Evolutionary conservation across 352 stramenopile species (phyloP), one percentile per base, ranked within the genome.

Genomic region (Saprolegnia diclina): DNA sequence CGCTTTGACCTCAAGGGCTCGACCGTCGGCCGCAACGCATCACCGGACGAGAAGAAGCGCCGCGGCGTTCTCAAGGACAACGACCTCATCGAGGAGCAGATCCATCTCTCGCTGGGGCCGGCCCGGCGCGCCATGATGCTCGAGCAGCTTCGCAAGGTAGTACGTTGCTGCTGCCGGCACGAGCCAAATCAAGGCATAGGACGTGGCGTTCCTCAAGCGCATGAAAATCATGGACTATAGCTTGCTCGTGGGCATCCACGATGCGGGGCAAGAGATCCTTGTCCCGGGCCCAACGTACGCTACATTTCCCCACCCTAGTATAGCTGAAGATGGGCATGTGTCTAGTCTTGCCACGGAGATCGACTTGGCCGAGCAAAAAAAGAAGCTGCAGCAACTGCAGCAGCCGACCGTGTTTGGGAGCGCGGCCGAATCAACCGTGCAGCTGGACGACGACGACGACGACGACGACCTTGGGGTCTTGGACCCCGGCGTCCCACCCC

Each of bases 181-280:
- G n/a, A n/a, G n/a, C n/a, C n/a, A n/a, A n/a, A n/a, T n/a, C n/a
- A n/a, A n/a, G n/a, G n/a, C n/a, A 35, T 72, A 74, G 26, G 92
- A 98, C 67, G 84, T 94, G 10, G 78, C 94, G 59, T 98, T 97
- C 61, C 80, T 98, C 18, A 86, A 92, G 71, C 71, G 79, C 35
- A 94, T 97, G 85, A 95, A 97, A 70, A 97, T 98, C 71, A 98
- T 98, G 90, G 92, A 98, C 75, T 98, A 98, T 71, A 95, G 84
- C 61, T 69, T 98, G 29, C 81, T 98, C 10, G 85, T 97, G 32
- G 92, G 92, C 54, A 83, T 98, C n/a, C 88, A 97, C 73, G 86
- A 97, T 73, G 79, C 83, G 16, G 73, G 74, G 18, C 77, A 78
- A 50, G 76, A 81, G 50, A 76, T 89, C 44, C 81, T 83, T n/a